Percentiles rank a stretch among this genome's conserved stretches.
These are phyloP conservation scores for Moelleriella libera DNA, from an alignment of 2,329 filamentous ascomycete genomes.

Conservation along the genomic window DNA sequence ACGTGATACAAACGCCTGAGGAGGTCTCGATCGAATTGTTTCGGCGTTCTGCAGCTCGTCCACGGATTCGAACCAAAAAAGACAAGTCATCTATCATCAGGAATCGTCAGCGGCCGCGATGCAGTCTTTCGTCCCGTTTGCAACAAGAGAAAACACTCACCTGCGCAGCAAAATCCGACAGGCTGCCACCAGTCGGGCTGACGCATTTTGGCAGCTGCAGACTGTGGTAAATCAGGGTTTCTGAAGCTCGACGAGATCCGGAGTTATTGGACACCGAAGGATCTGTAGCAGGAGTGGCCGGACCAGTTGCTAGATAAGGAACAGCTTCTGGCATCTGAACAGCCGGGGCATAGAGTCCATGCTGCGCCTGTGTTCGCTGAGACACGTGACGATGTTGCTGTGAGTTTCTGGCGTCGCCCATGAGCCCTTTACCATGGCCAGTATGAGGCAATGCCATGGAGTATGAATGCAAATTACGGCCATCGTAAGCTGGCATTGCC, in stretches of 20 bases:
- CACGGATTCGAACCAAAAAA: constrained; percentile 94
- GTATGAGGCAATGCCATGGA: constrained; percentile 19
- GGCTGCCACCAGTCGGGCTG: constrained; percentile 57
- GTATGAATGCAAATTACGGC: constrained; percentile 27
- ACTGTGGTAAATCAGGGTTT: constrained; percentile 39
- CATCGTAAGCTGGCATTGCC: constrained; percentile 30
- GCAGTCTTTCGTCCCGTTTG: neutral
- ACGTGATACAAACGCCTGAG: constrained; percentile 27
- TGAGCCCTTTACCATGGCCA: constrained; percentile 14
- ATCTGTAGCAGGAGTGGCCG: constrained; percentile 19
- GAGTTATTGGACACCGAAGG: constrained; percentile 1
- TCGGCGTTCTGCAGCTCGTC: constrained; percentile 66
- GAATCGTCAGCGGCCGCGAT: neutral
- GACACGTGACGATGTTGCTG: constrained; percentile 17
- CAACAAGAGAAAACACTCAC: constrained; percentile 28
- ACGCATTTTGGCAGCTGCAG: constrained; percentile 65
- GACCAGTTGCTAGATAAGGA: constrained; percentile 19
- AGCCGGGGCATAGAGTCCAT: constrained; percentile 1
- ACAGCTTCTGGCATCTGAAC: constrained; percentile 5
- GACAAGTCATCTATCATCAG: constrained; percentile 62
- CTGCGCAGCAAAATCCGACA: constrained; percentile 74
- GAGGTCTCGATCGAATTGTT: constrained; percentile 31
- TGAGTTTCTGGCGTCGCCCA: constrained; percentile 18
- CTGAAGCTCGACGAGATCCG: constrained; percentile 22
- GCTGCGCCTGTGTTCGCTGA: constrained; percentile 10